These are phyloP conservation scores for Ganoderma resinaceum DNA, from an alignment of 1,284 basidiomycete species.

Conservation along the genomic window DNA sequence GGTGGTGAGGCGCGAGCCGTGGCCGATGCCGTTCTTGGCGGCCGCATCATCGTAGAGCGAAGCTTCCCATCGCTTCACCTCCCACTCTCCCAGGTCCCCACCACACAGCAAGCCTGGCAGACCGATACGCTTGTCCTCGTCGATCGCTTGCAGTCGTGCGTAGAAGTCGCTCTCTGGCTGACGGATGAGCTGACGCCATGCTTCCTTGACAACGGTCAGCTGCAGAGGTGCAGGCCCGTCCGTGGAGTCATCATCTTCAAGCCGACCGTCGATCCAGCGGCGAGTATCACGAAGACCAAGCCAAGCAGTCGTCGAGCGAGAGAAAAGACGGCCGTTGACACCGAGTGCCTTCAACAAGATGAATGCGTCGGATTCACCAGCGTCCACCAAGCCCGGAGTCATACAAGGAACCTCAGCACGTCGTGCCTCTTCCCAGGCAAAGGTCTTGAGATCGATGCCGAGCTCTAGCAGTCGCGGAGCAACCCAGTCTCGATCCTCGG, in stretches of 20 bases:
- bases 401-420: conserved; percentile 9
- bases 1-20: neutral
- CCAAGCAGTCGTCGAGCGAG: conserved; percentile 23
- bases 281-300: conserved; percentile 14
- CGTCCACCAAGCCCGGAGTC: neutral
- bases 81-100: conserved; percentile 16
- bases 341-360: conserved; percentile 15
- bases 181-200: conserved; percentile 22
- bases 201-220: conserved; percentile 25
- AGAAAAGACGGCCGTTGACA: conserved; percentile 24
- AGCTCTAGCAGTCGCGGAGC: neutral
- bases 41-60: neutral
- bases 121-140: neutral
- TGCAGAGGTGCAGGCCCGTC: neutral
- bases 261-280: neutral
- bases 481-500: conserved; percentile 10
- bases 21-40: neutral
- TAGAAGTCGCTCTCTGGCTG: conserved; percentile 21
- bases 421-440: conserved; percentile 6
- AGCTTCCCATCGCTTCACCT: conserved; percentile 15
- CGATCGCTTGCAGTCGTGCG: conserved; percentile 9
- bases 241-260: neutral
- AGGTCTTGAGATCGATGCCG: neutral
- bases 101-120: conserved; percentile 12
- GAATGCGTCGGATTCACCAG: neutral